Percentiles rank a stretch among this genome's conserved stretches.
Evolutionary conservation across 2,329 filamentous ascomycete genomes (phyloP).

Genomic region (Plenodomus lindquistii): DNA sequence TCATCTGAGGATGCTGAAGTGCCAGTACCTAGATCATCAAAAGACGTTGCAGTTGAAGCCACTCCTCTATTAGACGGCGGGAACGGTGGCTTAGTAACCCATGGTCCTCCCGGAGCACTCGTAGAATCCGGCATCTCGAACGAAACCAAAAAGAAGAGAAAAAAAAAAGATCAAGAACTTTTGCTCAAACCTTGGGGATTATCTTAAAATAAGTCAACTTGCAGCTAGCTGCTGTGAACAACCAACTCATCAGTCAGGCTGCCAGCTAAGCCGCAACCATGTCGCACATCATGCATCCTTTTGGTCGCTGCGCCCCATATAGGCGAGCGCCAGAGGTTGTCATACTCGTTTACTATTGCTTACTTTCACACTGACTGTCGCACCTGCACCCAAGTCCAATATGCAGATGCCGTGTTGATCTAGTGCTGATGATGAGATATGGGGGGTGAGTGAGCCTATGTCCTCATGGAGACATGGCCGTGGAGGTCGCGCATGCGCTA

Average conservation of each 20-base stretch:
- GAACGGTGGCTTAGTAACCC: not conserved
- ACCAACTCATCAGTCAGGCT: not conserved
- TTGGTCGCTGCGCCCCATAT: not conserved
- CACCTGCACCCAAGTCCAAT: not conserved
- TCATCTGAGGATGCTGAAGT: too few relatives aligned
- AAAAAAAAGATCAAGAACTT: not conserved
- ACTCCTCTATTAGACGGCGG: too few relatives aligned
- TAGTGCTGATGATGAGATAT: not conserved
- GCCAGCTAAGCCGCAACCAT: not conserved
- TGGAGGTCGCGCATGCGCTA: not conserved
- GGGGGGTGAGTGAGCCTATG: not conserved
- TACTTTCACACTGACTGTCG: not conserved
- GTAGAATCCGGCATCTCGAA: not conserved
- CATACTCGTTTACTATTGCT: not conserved
- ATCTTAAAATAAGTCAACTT: not conserved
- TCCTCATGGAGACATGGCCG: not conserved
- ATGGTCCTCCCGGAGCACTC: not conserved
- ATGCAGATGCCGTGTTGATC: not conserved
- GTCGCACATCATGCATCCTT: not conserved
- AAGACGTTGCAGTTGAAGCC: too few relatives aligned
- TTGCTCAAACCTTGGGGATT: not conserved
- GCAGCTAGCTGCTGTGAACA: not conserved
- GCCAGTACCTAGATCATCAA: too few relatives aligned
- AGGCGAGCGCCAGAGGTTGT: not conserved
- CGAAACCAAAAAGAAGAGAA: not conserved